Evolutionary conservation across 257 asterid species (phyloP).

Genomic region (Nicotiana noctiflora): DNA sequence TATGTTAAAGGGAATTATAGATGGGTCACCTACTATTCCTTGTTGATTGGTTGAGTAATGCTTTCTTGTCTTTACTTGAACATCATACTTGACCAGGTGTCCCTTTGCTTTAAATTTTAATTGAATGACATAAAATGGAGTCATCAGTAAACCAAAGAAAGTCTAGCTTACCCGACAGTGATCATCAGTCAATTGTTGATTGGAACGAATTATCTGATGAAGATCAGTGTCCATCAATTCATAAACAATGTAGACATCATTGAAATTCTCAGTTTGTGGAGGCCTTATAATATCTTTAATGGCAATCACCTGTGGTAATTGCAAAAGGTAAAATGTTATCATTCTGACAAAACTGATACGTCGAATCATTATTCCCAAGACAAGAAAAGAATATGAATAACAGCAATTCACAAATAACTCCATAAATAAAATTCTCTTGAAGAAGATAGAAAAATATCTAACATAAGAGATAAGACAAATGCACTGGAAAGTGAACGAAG

Average conservation of each 20-base stretch:
- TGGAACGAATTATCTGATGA: slow-evolving; percentile 90
- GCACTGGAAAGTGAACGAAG: not conserved
- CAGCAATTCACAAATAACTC: not conserved
- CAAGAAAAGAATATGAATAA: not conserved
- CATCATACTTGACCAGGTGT: not conserved
- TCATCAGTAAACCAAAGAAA: slow-evolving; percentile 15
- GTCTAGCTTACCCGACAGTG: slow-evolving; percentile 88
- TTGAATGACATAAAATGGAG: not conserved
- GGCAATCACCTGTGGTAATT: slow-evolving; percentile 56
- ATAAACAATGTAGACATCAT: slow-evolving; percentile 88
- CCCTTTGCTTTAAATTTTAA: not conserved
- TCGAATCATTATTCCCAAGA: not conserved
- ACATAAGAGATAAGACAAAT: not conserved
- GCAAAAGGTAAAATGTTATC: slow-evolving; percentile 5
- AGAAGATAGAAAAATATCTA: not conserved
- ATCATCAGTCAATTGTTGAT: slow-evolving; percentile 74
- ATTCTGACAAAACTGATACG: not conserved
- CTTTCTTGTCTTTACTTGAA: not conserved
- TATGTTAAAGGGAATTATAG: not conserved
- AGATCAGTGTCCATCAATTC: slow-evolving; percentile 99
- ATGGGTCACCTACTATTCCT: not conserved
- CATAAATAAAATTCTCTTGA: not conserved
- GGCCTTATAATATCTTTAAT: slow-evolving; percentile 90
- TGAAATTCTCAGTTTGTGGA: slow-evolving; percentile 89
- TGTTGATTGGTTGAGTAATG: not conserved